These are phyloP conservation scores for Lathyrus sativus DNA, from an alignment of 306 rosid species.

Conservation along the genomic window DNA sequence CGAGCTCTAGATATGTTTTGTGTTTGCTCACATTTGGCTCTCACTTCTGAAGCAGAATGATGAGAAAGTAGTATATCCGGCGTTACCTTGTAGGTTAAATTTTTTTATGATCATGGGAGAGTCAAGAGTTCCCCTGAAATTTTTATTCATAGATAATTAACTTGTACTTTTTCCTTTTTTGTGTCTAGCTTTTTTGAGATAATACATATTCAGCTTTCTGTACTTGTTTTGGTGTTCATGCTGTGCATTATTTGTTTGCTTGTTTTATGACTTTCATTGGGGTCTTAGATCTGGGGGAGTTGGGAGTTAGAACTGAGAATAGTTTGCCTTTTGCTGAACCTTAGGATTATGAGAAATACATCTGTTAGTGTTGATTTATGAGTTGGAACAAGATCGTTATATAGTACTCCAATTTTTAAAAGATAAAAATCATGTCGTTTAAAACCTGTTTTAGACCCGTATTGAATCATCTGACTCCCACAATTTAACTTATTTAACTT, in stretches of 20 bases:
- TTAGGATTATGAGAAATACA: no score
- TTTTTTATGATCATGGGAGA: conserved; percentile 45
- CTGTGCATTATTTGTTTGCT: neutral
- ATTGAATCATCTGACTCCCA: no score
- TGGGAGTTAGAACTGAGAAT: neutral
- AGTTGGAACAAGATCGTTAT: no score
- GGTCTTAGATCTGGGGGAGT: neutral
- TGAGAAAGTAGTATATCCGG: conserved; percentile 46
- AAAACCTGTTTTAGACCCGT: no score
- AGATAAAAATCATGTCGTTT: no score
- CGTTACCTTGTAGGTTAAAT: conserved; percentile 40
- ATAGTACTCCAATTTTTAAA: no score
- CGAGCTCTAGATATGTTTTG: conserved; percentile 59
- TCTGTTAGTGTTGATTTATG: no score
- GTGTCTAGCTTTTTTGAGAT: conserved; percentile 24
- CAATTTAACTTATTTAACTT: no score
- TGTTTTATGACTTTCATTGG: neutral
- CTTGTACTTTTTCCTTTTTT: conserved; percentile 35
- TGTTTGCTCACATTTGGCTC: conserved; percentile 23
- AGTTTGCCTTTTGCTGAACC: neutral
- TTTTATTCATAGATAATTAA: conserved; percentile 45
- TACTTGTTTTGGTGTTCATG: neutral
- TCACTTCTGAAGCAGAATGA: conserved; percentile 33
- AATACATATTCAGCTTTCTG: conserved; percentile 15
- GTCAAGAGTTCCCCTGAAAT: conserved; percentile 40